Evolutionary conservation across 441 rosid genomes (phyloP).

Genomic region (Erysimum cheiri): DNA sequence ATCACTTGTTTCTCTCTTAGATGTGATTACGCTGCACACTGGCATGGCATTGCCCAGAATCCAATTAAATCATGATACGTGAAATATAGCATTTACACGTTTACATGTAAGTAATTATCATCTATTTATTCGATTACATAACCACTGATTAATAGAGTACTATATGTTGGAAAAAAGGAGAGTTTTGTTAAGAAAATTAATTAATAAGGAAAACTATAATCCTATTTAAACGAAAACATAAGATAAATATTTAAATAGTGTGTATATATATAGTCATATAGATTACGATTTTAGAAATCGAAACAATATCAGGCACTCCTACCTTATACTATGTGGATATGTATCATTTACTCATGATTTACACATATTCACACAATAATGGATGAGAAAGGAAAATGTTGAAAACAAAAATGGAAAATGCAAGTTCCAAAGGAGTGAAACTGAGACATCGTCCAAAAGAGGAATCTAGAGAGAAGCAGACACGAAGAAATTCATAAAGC

Average conservation of each 20-base stretch:
- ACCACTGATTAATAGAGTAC: background rate
- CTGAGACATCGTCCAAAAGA: conserved; percentile 34
- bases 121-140: background rate
- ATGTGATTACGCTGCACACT: conserved; percentile 32
- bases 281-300: no score
- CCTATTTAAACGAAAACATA: no score
- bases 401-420: conserved; percentile 16
- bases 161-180: background rate
- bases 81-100: background rate
- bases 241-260: background rate
- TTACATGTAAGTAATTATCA: background rate
- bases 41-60: conserved; percentile 12
- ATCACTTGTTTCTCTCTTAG: conserved; percentile 27
- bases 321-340: no score
- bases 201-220: background rate
- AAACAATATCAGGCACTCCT: no score
- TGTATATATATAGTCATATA: no score
- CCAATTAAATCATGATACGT: conserved; percentile 1
- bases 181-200: background rate
- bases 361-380: no score
- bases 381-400: background rate
- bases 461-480: conserved; percentile 31
- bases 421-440: conserved; percentile 39
- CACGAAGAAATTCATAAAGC: conserved; percentile 20
- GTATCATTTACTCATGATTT: no score